Conservation (phyloP, 2,329 filamentous ascomycete genomes). For the Fusarium sublunatum region DNA sequence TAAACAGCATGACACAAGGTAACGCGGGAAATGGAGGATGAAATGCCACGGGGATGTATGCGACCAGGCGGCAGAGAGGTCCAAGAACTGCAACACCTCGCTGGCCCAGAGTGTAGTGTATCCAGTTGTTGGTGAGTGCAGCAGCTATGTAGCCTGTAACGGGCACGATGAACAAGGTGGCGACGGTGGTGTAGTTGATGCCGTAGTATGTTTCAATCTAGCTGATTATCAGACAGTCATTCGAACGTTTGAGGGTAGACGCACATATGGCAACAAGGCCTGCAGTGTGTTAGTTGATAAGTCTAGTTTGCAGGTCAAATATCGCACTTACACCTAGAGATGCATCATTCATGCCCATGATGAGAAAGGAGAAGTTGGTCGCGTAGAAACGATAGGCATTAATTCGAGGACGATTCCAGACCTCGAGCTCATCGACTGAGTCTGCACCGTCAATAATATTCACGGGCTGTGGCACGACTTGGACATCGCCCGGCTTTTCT, state of each 20-base stretch:
- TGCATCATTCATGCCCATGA: conserved; percentile 77
- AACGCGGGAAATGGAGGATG: conserved; percentile 78
- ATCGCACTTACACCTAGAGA: conserved; percentile 66
- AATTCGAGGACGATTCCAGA: conserved; percentile 71
- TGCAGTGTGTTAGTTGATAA: conserved; percentile 43
- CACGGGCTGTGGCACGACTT: conserved; percentile 10
- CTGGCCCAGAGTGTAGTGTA: conserved; percentile 75
- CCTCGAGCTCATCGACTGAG: conserved; percentile 52
- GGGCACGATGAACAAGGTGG: conserved; percentile 74
- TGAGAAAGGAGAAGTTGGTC: conserved; percentile 70
- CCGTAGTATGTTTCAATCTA: conserved; percentile 64
- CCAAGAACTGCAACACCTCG: conserved; percentile 76
- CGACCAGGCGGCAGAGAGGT: conserved; percentile 70
- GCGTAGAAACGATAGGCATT: conserved; percentile 70
- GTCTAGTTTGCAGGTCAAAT: not conserved
- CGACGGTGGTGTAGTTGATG: conserved; percentile 71
- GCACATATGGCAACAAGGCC: conserved; percentile 61
- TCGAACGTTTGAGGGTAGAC: conserved; percentile 27
- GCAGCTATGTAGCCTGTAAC: conserved; percentile 73
- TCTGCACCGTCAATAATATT: conserved; percentile 12
- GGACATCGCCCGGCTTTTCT: conserved; percentile 13
- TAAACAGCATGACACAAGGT: conserved; percentile 71
- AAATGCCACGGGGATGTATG: conserved; percentile 72
- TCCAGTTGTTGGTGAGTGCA: conserved; percentile 71
- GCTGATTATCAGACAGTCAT: not conserved